Evolutionary conservation across 1,284 basidiomycete species (phyloP).

Genomic region (Moesziomyces parantarcticus): DNA sequence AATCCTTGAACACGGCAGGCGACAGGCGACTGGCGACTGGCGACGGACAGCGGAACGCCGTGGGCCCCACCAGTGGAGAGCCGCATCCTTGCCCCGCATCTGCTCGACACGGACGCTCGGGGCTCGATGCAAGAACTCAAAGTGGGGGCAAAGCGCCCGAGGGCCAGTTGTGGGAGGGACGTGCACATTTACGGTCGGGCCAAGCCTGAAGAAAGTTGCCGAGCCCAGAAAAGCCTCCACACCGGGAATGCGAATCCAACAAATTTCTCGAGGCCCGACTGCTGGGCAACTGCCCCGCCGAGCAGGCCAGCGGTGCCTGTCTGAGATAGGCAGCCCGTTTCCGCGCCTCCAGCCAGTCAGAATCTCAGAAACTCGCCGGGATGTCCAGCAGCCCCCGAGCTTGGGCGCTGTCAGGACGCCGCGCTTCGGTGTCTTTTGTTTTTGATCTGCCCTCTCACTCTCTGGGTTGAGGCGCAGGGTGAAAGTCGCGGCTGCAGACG

Average conservation of each 20-base stretch:
- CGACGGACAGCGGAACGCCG: too few species aligned
- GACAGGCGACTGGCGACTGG: neutral
- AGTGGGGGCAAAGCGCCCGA: neutral
- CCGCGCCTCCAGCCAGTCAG: slow-evolving; percentile 13
- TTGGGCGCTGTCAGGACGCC: slow-evolving; percentile 13
- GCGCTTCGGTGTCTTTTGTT: slow-evolving; percentile 26
- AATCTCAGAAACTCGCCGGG: slow-evolving; percentile 22
- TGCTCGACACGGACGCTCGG: too few species aligned
- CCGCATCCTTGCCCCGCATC: neutral
- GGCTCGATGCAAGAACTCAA: neutral
- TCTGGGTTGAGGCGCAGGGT: neutral
- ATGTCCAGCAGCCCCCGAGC: too few species aligned
- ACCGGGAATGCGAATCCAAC: neutral
- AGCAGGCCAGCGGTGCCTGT: neutral
- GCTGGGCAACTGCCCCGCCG: too few species aligned
- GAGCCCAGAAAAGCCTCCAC: neutral
- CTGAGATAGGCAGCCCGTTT: neutral
- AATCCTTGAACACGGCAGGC: neutral
- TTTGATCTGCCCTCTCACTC: neutral
- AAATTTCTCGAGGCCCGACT: neutral
- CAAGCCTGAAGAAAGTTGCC: neutral
- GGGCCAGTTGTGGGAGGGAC: slow-evolving; percentile 1
- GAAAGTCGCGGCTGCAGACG: neutral
- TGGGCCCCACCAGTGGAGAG: neutral
- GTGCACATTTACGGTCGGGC: neutral